Evolutionary conservation across 2,329 filamentous ascomycete species (phyloP), one percentile per base, ranked within the genome.

Genomic region (Fusarium concolor): DNA sequence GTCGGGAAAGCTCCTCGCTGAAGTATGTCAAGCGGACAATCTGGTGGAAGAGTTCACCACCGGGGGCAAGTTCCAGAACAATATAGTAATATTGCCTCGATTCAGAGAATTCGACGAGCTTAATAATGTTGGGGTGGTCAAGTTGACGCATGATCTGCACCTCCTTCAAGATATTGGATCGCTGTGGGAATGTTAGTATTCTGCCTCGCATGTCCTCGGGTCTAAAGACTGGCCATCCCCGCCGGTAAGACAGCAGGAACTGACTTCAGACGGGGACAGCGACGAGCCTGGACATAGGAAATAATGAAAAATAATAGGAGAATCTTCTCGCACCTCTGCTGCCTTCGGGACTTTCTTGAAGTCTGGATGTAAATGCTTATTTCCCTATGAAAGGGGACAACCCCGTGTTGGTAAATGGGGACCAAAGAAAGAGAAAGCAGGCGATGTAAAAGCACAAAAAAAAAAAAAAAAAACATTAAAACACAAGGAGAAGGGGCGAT

Each of bases 1-100:
- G 96, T 70, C 96, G 87, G 53, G 94, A 96, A 2, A 99, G 85
- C 47, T 97, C 91, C 79, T 99, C 96, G 82, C 95, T 98, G 78
- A 99, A 99, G 79, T 98, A 99, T 15, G 96, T 99, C 77, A 99
- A 88, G 71, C 95, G 92, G 51, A 99, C 96, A 73, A 99, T 98
- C 78, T 98, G 95, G 79, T 99, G 96, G 85, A 99, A 99, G 12
- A 99, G 85, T 81, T 99, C 96, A 76, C 96, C 96, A 61, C 96
- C 96, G 0, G 94, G 94, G 59, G 95, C 97, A 42, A 98, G 86
- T 80, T 99, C 96, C 39, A 99, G 88, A 42, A 99, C 90, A 72
- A 99, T 97, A 82, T 96, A 99, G 81, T 98, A 98, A 78, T 97
- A 97, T 79, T 98, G 94, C 60, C 88, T 87, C 2, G 94, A 96